Base-by-base conservation (phyloP, 176 grass and related monocot genomes). In the Musa troglodytarum region DNA sequence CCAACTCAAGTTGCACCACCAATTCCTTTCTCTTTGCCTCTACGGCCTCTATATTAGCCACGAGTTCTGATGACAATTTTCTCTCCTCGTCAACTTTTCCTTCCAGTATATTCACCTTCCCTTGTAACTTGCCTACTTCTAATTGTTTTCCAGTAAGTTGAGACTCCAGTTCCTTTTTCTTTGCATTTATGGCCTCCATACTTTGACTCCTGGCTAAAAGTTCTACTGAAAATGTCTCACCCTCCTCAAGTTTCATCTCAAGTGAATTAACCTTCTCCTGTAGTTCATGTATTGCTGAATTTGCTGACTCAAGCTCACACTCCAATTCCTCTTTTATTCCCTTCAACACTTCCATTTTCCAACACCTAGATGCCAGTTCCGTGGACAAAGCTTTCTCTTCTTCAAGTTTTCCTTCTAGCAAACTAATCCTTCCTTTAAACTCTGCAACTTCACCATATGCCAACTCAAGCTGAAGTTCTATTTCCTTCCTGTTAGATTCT, bases 1-100 rank as follows among this genome's bases (percentile, higher is more conserved):
- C 86, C 34, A 84, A 78, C 29, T 87, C 83, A 24, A 94, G 80
- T 68, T 65, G 78, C 19, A 21, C 28, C 1, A 50, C 22, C 70
- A 89, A 65, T 72, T 94, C 85, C 28, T 89, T 83, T 77, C 83
- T 87, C 67, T 94, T 86, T 13, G 69, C 80, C 85, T 99, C 82
- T 49, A 83, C 80, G 77, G 85, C 86, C 83, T 91, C 83, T 67
- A 86, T 43, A 69, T 87, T 89, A 78, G 72, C 80, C 71, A 80
- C 74, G 80, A 85, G 91, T 11, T 82, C 85, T 50, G 85, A 76
- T 70, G 88, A 88, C 58, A 86, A 57, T 77, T 78, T 81, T 72
- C 87, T 91, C 76, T 87, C 82, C 16, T 79, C 86, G 65, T 89
- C 88, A 66, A 92, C 54, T 76, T 87, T 89, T 58, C 26, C 83